Evolutionary conservation across 495 filamentous ascomycete species (phyloP).

Genomic region (Hyaloscypha bicolor): DNA sequence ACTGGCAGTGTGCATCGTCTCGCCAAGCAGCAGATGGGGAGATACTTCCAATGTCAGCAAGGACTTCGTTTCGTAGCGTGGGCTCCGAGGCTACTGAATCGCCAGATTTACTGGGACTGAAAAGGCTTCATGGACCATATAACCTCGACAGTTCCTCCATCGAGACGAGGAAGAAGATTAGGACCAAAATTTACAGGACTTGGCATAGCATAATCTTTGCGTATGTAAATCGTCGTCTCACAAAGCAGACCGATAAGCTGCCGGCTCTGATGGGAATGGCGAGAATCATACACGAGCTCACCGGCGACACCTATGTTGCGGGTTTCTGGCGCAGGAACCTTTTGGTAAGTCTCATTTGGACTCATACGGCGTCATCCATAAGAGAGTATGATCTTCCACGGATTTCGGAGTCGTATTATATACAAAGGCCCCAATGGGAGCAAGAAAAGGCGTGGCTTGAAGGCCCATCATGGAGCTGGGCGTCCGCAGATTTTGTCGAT

Average conservation of each 20-base stretch:
- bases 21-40: slow-evolving; percentile 10
- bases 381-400: background rate
- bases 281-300: slow-evolving; percentile 18
- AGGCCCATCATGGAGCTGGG: slow-evolving; percentile 11
- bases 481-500: background rate
- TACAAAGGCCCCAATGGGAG: slow-evolving; percentile 5
- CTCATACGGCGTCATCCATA: background rate
- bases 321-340: slow-evolving; percentile 23
- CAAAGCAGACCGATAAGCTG: slow-evolving; percentile 26
- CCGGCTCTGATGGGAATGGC: slow-evolving; percentile 33
- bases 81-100: background rate
- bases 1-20: slow-evolving; percentile 11
- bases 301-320: slow-evolving; percentile 26
- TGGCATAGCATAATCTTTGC: slow-evolving; percentile 3
- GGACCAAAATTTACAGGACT: background rate
- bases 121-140: background rate
- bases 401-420: too few species aligned
- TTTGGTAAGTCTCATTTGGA: slow-evolving; percentile 9
- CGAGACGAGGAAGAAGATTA: background rate
- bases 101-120: slow-evolving; percentile 10
- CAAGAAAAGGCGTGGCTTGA: background rate
- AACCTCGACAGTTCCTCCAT: background rate
- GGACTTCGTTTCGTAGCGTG: background rate
- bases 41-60: background rate
- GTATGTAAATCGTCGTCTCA: slow-evolving; percentile 13